These are phyloP conservation scores for Eucalyptus dawsonii DNA, from an alignment of 345 rosid species.

Conservation along the genomic window DNA sequence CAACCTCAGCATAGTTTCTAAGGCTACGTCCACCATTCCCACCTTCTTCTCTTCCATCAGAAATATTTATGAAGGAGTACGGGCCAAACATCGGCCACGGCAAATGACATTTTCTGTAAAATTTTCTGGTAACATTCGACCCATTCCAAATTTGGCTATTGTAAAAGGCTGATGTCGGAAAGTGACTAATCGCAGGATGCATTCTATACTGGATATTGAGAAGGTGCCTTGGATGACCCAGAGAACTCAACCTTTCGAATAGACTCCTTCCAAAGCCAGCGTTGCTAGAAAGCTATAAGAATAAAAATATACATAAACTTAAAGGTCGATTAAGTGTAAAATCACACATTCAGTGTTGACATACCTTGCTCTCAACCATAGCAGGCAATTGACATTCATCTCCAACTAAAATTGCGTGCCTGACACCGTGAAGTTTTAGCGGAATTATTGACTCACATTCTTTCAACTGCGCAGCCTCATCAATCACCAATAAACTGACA, in stretches of 20 bases:
- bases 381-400: not conserved
- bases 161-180: not conserved
- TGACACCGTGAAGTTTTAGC: not conserved
- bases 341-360: not conserved
- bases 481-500: not conserved
- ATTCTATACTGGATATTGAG: not conserved
- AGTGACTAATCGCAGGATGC: not conserved
- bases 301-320: not conserved
- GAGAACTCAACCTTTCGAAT: not conserved
- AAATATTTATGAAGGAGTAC: not conserved
- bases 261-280: not conserved
- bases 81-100: not conserved
- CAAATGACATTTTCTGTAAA: not conserved
- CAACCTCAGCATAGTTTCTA: not conserved
- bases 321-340: not conserved
- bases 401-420: not conserved
- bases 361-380: not conserved
- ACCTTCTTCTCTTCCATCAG: not conserved
- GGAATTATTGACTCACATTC: slow-evolving; percentile 1
- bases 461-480: not conserved
- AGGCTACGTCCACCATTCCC: not conserved
- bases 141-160: not conserved
- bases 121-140: not conserved
- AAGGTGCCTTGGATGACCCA: not conserved
- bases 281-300: not conserved